Base-by-base conservation (phyloP, 352 stramenopile genomes). In the Pythium coloratum region DNA sequence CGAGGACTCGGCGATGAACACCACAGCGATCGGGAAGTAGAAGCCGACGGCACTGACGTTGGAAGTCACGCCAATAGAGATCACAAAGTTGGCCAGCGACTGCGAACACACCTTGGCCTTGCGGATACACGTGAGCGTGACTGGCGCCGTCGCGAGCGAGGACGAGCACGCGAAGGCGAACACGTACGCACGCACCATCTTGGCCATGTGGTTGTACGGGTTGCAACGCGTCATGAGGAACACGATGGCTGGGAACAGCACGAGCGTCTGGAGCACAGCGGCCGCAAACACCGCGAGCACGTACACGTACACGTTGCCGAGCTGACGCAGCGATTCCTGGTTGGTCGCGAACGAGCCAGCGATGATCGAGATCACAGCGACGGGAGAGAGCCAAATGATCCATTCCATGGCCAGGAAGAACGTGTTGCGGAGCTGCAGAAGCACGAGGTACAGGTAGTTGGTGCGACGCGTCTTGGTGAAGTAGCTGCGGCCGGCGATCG, bases 331-430 rank as follows among this genome's bases (percentile, higher is more conserved):
- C 76, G 63, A 1, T 66, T 70, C 20, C 32, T 68, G 73, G 70
- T 90, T 88, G 1, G 63, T 74, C 0, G 81, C 78, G 62, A 91
- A 89, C 18, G 84, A 78, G 2, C 81, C 82, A 5, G 74, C 73
- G 47, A 94, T 82, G 57, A 86, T 85, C 2, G 80, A 94, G 2
- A 91, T 59, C 44, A 92, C 82, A 18, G 84, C 86, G 0, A 86
- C 64, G 4, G 84, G 84, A 20, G 86, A 91, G 55, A 85, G 64
- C 71, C 68, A 86, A 26, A 91, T 90, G 59, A 90, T 72, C 75
- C 81, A 91, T 62, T 91, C 73, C 63, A 92, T 80, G 10, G 78
- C 72, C 26, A 90, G 56, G 55, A 92, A 91, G 67, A 92, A 89
- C 7, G 82, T 84, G 73, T 91, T 90, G 60, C 86, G 82, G 2